Base-by-base conservation (phyloP, 345 rosid species). In the Syzygium grande region DNA sequence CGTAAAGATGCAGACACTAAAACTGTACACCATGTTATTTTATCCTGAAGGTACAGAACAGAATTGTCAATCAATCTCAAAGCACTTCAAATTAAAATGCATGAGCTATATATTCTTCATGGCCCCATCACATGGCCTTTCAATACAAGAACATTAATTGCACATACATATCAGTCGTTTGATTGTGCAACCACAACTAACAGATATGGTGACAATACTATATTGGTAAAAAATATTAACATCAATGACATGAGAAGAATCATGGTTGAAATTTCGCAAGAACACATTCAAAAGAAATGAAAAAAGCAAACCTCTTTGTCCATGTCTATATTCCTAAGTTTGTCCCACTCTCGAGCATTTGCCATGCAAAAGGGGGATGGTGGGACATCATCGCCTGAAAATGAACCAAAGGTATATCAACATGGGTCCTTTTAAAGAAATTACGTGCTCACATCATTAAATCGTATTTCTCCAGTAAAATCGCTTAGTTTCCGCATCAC, bases 301-400 rank as follows among this genome's bases (percentile, higher is more conserved):
- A 41, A 58, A 59, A 41, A 21, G 49, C 80, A 73, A 54, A 96
- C 99, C 99, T 97, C 98, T 92, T 95, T 95, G 92, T 97, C 99
- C 99, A 97, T 97, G 93, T 97, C 99, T 91, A 97, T 95, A 92
- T 88, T 95, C 94, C 99, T 94, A 89, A 96, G 92, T 79, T 91
- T 95, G 92, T 96, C 99, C 99, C 99, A 97, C 87, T 95, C 99
- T 87, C 90, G 94, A 89, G 91, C 89, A 88, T 90, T 94, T 85
- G 96, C 89, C 96, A 94, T 91, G 92, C 91, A 92, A 93, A 97
- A 97, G 85, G 99, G 89, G 84, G 99, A 97, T 27, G 93, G 93
- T 63, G 98, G 99, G 15, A 94, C 96, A 53, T 91, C 95, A 89
- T 96, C 99, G 84, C 99, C 99, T 97, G 94, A 88, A 85, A 91